Evolutionary conservation across 2,329 filamentous ascomycete species (phyloP), one percentile per base, ranked within the genome.

Genomic region (Colletotrichum cereale): DNA sequence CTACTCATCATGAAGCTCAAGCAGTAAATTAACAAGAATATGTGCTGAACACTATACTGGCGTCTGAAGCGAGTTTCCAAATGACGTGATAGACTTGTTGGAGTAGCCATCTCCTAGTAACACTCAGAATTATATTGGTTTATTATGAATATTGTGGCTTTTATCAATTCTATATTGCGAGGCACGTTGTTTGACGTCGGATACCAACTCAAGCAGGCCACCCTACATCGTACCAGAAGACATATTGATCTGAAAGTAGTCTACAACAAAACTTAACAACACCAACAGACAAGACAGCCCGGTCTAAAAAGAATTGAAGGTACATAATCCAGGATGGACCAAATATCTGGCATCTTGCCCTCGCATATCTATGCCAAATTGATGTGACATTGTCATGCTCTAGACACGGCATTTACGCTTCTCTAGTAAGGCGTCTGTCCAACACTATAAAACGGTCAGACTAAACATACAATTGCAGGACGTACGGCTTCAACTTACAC

Each of bases 21-120:
- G 1, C 29, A 65, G 2, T 71, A 69, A 44, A 77, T 77, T 1
- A 78, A 75, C 8, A 52, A 73, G 61, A 64, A 78, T 38, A 79
- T 73, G 47, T 73, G 69, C 31, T 75, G 74, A 79, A 77, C 47
- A 79, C 75, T 14, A 75, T 48, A 18, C 67, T 74, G 47, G 50
- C 70, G 38, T 62, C 66, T 10, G 26, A 61, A 31, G 44, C 66
- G 38, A 61, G 66, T 40, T 48, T 66, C 62, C 57, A 73, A 38
- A 77, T 76, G 10, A 44, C 60, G 5, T 69, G 36, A 14, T 64
- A 66, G 47, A 77, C 72, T 31, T 73, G 78, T 58, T 1, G 73
- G 53, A 4, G 67, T 67, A n/a, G 75, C 63, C 12, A 79, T n/a
- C n/a, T n/a, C n/a, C n/a, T n/a, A n/a, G n/a, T n/a, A n/a, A n/a